A percentile compares a stretch with the other conserved stretches of the same genome.
phyloP scores from a whole-genome alignment of 1,284 basidiomycete species.

The Kwoniella shivajii region DNA sequence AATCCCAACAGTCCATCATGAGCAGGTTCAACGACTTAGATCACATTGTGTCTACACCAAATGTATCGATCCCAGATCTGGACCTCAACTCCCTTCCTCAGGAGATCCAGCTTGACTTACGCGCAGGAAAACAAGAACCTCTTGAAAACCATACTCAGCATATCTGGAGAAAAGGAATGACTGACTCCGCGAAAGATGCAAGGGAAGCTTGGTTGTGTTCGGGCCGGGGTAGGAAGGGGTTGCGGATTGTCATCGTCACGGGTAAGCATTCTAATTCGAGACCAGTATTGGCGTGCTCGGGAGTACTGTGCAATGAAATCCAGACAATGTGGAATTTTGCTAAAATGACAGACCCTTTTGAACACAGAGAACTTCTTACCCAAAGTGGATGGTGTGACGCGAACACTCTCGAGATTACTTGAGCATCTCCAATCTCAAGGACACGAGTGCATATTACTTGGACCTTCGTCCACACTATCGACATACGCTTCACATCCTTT shows the following conservation, averaged over 20 bases:
- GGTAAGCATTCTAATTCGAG: constrained; percentile 26
- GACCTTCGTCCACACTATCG: constrained; percentile 59
- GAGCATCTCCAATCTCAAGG: constrained; percentile 61
- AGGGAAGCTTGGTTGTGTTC: constrained; percentile 41
- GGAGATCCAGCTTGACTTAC: no score
- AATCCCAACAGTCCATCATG: neutral
- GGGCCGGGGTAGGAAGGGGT: constrained; percentile 37
- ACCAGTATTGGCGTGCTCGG: neutral
- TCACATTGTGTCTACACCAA: constrained; percentile 9
- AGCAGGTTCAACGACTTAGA: no score
- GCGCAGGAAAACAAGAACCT: neutral
- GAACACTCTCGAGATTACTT: constrained; percentile 61
- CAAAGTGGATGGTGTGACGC: constrained; percentile 62
- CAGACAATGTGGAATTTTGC: no score
- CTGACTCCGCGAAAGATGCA: constrained; percentile 29
- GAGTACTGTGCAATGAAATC: no score
- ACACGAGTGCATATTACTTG: constrained; percentile 60
- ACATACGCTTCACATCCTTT: constrained; percentile 60
- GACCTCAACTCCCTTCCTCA: constrained; percentile 15
- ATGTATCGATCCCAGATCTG: constrained; percentile 20
- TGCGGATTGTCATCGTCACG: constrained; percentile 53
- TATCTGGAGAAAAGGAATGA: constrained; percentile 42
- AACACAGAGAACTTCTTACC: constrained; percentile 61
- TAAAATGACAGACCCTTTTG: neutral
- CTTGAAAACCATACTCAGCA: constrained; percentile 8